Percentiles rank a stretch among this genome's conserved stretches.
These are phyloP conservation scores for Collybia mongolica DNA, from an alignment of 768 basidiomycete species.

Conservation along the genomic window DNA sequence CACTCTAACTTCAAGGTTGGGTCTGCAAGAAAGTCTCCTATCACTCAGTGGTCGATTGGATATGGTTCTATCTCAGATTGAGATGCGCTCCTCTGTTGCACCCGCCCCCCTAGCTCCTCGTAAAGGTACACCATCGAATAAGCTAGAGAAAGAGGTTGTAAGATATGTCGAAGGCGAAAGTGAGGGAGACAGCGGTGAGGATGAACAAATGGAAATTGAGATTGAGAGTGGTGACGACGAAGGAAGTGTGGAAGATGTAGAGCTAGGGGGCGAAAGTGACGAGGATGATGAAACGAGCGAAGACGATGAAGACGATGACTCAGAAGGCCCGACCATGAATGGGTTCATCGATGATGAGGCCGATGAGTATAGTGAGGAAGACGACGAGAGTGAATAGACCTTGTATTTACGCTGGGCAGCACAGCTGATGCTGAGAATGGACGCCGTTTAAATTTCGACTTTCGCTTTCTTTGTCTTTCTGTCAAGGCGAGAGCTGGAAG, in stretches of 20 bases:
- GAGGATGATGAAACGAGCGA: constrained; percentile 41
- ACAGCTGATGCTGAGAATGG: background rate
- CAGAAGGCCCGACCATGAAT: constrained; percentile 40
- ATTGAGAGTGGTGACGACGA: constrained; percentile 67
- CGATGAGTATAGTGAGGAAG: constrained; percentile 45
- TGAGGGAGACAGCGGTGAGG: constrained; percentile 52
- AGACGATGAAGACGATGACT: constrained; percentile 35
- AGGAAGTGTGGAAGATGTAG: constrained; percentile 78
- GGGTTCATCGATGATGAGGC: constrained; percentile 63
- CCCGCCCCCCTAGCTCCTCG: constrained; percentile 53
- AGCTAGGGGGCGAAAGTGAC: constrained; percentile 64
- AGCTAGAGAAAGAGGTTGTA: constrained; percentile 35
- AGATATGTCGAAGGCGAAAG: constrained; percentile 83
- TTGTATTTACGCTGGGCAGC: constrained; percentile 3
- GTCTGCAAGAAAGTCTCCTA: constrained; percentile 81
- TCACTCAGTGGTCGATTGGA: constrained; percentile 89
- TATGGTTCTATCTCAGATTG: constrained; percentile 91
- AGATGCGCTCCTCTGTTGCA: constrained; percentile 76
- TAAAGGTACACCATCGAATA: constrained; percentile 31
- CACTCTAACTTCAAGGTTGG: constrained; percentile 74
- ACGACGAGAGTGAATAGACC: constrained; percentile 47
- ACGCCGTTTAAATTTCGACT: background rate
- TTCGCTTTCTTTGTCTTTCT: background rate
- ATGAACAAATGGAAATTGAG: constrained; percentile 53
- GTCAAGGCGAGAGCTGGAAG: background rate